phyloP scores from a whole-genome alignment of 768 basidiomycete genomes.

The Pleurotus sapidus region DNA sequence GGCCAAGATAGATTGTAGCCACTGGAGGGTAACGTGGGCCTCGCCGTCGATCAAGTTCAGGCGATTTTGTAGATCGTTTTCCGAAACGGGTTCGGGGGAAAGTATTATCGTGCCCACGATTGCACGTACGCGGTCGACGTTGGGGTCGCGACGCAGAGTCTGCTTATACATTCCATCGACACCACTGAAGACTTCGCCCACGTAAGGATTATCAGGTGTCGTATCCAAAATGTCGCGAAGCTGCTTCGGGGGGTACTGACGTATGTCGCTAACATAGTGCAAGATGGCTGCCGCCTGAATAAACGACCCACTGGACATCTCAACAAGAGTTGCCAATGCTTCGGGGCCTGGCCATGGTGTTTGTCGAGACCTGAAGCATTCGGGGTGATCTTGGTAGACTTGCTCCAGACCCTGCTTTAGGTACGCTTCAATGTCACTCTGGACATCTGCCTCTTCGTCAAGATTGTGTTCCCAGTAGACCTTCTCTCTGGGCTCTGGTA shows the following conservation, averaged over 20 bases:
- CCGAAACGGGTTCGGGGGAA: neutral
- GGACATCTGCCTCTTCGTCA: neutral
- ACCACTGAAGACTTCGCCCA: neutral
- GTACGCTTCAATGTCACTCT: neutral
- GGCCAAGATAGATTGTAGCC: neutral
- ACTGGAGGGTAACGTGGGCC: neutral
- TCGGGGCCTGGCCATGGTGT: neutral
- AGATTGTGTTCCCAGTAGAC: neutral
- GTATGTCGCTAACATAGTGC: neutral
- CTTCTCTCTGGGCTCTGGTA: neutral
- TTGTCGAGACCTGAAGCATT: neutral
- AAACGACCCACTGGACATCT: neutral
- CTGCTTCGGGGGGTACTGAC: neutral
- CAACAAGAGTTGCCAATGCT: neutral
- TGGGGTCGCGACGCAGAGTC: neutral
- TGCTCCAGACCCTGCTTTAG: neutral
- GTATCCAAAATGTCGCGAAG: neutral
- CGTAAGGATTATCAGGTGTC: neutral
- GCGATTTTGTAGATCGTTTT: neutral
- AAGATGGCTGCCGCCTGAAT: neutral
- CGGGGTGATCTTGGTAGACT: neutral
- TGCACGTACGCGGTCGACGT: neutral
- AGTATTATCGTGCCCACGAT: neutral
- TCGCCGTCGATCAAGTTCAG: neutral
- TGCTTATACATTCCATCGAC: neutral